These are phyloP conservation scores for Rubroboletus pulcherrimus DNA, from an alignment of 768 basidiomycete genomes.

Conservation along the genomic window DNA sequence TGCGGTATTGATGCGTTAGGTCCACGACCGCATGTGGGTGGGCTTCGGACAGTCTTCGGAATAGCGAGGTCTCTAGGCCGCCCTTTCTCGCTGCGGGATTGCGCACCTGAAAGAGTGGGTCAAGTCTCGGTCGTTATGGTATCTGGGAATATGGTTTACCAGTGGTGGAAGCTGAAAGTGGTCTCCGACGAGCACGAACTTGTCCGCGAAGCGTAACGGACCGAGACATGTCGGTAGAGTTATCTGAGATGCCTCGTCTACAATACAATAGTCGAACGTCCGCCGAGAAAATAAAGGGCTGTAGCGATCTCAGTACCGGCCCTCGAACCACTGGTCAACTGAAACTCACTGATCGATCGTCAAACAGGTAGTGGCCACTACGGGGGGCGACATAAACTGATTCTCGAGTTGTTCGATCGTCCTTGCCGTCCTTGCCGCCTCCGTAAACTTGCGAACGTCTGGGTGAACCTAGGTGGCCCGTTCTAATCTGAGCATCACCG, in stretches of 20 bases:
- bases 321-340: background rate
- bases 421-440: constrained; percentile 51
- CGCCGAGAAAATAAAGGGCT: constrained; percentile 84
- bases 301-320: constrained; percentile 6
- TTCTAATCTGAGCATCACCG: constrained; percentile 1
- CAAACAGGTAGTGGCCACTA: constrained; percentile 95
- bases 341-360: constrained; percentile 85
- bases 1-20: constrained; percentile 86
- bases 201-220: constrained; percentile 85
- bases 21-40: constrained; percentile 86
- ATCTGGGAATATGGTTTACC: constrained; percentile 39
- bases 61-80: constrained; percentile 87
- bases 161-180: constrained; percentile 96
- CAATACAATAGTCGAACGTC: constrained; percentile 93
- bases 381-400: constrained; percentile 81
- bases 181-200: constrained; percentile 93
- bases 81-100: constrained; percentile 74
- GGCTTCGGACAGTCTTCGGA: constrained; percentile 81
- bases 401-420: constrained; percentile 82
- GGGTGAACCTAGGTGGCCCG: constrained; percentile 66
- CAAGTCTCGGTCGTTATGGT: background rate
- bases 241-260: constrained; percentile 98
- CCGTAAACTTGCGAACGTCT: constrained; percentile 66
- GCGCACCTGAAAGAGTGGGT: constrained; percentile 57
- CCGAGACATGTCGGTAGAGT: constrained; percentile 94